These are phyloP conservation scores for Gossypium raimondii DNA, from an alignment of 345 rosid species.

Conservation along the genomic window DNA sequence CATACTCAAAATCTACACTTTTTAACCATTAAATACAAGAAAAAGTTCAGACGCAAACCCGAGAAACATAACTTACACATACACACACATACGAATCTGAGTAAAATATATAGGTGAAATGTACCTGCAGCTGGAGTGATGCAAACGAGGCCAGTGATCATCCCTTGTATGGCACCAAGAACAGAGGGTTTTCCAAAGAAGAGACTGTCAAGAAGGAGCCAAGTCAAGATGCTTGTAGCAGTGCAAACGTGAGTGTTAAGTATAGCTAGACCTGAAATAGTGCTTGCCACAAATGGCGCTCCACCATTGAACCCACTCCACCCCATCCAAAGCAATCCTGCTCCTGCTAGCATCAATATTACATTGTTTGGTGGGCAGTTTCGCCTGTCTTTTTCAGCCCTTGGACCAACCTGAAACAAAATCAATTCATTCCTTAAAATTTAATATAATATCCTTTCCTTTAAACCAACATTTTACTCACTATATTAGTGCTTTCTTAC, in stretches of 20 bases:
- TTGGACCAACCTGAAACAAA: slow-evolving; percentile 42
- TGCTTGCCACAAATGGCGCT: slow-evolving; percentile 34
- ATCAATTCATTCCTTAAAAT: neutral
- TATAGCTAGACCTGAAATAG: slow-evolving; percentile 37
- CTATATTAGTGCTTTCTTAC: slow-evolving; percentile 16
- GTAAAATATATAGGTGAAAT: too few species aligned
- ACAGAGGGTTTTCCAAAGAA: slow-evolving; percentile 39
- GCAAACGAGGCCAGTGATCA: slow-evolving; percentile 55
- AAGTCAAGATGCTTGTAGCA: slow-evolving; percentile 38
- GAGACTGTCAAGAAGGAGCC: slow-evolving; percentile 40
- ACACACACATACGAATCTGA: too few species aligned
- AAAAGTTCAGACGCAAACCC: too few species aligned
- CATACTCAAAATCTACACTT: too few species aligned
- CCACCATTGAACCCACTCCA: slow-evolving; percentile 65
- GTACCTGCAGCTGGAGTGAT: slow-evolving; percentile 51
- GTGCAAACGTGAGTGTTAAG: slow-evolving; percentile 56
- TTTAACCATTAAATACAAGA: too few species aligned
- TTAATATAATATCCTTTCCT: neutral
- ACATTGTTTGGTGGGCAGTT: slow-evolving; percentile 43
- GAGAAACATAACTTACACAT: too few species aligned
- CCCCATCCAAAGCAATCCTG: slow-evolving; percentile 59
- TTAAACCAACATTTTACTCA: neutral
- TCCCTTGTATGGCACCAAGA: slow-evolving; percentile 40
- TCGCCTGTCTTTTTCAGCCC: slow-evolving; percentile 40
- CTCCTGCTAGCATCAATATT: slow-evolving; percentile 47